These are phyloP conservation scores for Cladosporium sp. DNA, from an alignment of 2,329 filamentous ascomycete species.

Conservation along the genomic window DNA sequence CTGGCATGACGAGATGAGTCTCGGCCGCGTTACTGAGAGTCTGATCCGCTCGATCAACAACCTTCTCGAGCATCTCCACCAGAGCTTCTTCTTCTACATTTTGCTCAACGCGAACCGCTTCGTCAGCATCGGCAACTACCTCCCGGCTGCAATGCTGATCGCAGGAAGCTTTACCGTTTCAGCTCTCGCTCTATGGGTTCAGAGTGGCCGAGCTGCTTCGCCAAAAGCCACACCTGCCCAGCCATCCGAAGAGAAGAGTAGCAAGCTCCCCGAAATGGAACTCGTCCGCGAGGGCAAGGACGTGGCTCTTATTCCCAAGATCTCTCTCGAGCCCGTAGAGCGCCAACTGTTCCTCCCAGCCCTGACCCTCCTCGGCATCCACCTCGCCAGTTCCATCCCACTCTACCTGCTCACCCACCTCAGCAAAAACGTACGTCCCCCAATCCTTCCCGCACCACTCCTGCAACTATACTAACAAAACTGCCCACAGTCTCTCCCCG, in stretches of 20 bases:
- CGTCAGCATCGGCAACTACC: constrained; percentile 95
- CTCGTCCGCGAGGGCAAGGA: constrained; percentile 41
- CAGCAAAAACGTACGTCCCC: constrained; percentile 61
- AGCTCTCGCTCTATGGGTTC: constrained; percentile 90
- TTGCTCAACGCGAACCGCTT: constrained; percentile 90
- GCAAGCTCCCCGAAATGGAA: constrained; percentile 40
- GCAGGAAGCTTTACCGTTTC: constrained; percentile 95
- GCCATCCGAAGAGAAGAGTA: constrained; percentile 28
- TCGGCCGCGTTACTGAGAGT: constrained; percentile 86
- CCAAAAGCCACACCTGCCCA: constrained; percentile 38
- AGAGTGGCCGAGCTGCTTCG: constrained; percentile 62
- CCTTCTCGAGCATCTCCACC: constrained; percentile 91
- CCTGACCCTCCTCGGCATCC: constrained; percentile 68
- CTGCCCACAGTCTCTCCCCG: constrained; percentile 28
- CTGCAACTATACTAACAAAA: neutral
- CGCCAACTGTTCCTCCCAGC: constrained; percentile 73
- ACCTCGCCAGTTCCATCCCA: constrained; percentile 77
- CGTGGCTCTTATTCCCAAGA: constrained; percentile 43
- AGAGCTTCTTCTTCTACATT: constrained; percentile 99
- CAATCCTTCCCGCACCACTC: neutral
- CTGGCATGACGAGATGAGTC: constrained; percentile 97
- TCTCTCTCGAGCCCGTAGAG: constrained; percentile 51
- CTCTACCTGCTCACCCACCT: constrained; percentile 84
- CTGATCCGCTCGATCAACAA: constrained; percentile 95
- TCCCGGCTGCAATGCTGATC: constrained; percentile 96